Conservation (phyloP, 2,329 filamentous ascomycete species). For the Pezicula carpinea region DNA sequence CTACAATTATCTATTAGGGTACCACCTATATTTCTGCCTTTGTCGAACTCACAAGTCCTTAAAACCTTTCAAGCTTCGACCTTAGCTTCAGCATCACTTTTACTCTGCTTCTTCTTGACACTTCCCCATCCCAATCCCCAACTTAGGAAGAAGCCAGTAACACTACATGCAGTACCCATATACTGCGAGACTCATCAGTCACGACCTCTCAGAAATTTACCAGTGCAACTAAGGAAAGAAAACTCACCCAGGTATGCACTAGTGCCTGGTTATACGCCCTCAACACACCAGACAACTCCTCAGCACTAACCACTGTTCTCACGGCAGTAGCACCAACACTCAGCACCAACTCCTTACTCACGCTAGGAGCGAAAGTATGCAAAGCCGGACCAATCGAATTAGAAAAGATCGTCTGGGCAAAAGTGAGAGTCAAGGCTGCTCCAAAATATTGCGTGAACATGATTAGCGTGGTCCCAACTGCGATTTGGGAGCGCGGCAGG, state of each 20-base stretch:
- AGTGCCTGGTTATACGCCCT: conserved; percentile 34
- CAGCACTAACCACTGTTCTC: conserved; percentile 25
- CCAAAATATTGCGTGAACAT: conserved; percentile 31
- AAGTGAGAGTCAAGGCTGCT: conserved; percentile 25
- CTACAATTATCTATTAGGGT: too few relatives aligned
- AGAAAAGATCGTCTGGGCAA: conserved; percentile 29
- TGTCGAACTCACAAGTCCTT: too few relatives aligned
- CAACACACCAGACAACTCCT: conserved; percentile 33
- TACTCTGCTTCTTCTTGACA: conserved; percentile 7
- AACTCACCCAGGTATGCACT: conserved; percentile 14
- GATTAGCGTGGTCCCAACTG: conserved; percentile 29
- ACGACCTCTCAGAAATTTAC: background rate
- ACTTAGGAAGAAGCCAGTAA: conserved; percentile 3
- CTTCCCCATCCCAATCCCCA: conserved; percentile 14
- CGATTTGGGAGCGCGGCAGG: conserved; percentile 24
- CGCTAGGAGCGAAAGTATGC: conserved; percentile 25
- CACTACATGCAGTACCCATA: conserved; percentile 10
- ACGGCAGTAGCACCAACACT: conserved; percentile 36
- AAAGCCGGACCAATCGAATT: conserved; percentile 25
- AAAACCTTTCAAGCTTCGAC: too few relatives aligned
- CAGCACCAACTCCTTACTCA: conserved; percentile 31
- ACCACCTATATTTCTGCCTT: too few relatives aligned
- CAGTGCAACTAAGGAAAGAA: background rate
- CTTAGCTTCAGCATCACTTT: too few relatives aligned
- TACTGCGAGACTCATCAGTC: conserved; percentile 4